These are phyloP conservation scores for Hirschfeldia incana DNA, from an alignment of 345 rosid species.

Conservation along the genomic window DNA sequence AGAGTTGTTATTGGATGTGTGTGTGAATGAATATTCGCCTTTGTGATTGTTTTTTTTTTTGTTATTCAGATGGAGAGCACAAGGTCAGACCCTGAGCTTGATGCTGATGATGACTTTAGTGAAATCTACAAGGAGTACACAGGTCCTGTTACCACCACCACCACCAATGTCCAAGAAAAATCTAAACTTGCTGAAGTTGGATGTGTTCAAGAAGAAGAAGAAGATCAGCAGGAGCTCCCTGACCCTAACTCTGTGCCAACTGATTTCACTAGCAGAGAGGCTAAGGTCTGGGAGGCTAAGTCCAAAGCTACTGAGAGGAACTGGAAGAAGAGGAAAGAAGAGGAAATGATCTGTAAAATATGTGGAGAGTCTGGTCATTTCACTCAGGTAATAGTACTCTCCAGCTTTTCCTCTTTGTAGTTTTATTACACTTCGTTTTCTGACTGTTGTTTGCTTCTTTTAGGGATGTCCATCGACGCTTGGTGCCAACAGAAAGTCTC, in stretches of 20 bases:
- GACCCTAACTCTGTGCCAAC: slow-evolving; percentile 98
- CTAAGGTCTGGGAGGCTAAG: slow-evolving; percentile 99
- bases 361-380: slow-evolving; percentile 98
- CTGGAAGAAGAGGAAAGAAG: slow-evolving; percentile 99
- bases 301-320: slow-evolving; percentile 98
- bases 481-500: slow-evolving; percentile 90
- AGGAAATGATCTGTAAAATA: slow-evolving; percentile 95
- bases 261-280: slow-evolving; percentile 96
- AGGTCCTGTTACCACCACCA: slow-evolving; percentile 56
- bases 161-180: slow-evolving; percentile 51
- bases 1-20: background rate
- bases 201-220: slow-evolving; percentile 56
- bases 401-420: no score
- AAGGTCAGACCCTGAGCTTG: slow-evolving; percentile 70
- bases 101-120: slow-evolving; percentile 72
- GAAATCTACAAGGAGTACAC: slow-evolving; percentile 97
- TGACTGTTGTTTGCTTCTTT: background rate
- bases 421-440: background rate
- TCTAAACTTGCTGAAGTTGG: slow-evolving; percentile 56
- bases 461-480: slow-evolving; percentile 99
- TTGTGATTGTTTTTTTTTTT: slow-evolving; percentile 13
- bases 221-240: slow-evolving; percentile 55
- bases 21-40: no score
- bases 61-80: slow-evolving; percentile 61
- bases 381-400: no score